Evolutionary conservation across 352 stramenopile species (phyloP).

Genomic region (Pythium aquatile): DNA sequence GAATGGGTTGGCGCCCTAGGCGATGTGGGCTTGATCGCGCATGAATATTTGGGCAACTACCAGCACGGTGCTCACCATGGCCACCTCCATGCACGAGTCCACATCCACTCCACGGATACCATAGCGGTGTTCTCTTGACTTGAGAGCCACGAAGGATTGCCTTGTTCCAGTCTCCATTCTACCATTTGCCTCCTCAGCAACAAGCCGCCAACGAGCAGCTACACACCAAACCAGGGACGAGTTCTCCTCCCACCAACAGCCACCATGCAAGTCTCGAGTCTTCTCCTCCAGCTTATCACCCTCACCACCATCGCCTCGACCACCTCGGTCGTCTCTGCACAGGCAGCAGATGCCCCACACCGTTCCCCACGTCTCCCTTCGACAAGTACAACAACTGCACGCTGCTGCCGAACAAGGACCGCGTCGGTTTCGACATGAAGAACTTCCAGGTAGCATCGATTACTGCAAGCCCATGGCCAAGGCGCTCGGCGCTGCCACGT

Average conservation of each 20-base stretch:
- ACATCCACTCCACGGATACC: no score
- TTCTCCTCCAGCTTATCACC: not conserved
- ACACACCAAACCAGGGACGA: no score
- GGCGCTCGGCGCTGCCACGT: not conserved
- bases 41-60: no score
- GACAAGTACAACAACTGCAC: constrained; percentile 1
- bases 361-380: not conserved
- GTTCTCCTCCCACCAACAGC: not conserved
- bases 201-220: not conserved
- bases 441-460: not conserved
- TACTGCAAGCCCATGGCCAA: not conserved
- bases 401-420: constrained; percentile 3
- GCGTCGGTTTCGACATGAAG: not conserved
- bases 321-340: not conserved
- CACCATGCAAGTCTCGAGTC: not conserved
- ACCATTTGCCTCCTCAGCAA: not conserved
- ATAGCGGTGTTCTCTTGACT: not conserved
- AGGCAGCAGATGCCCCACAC: not conserved
- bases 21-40: no score
- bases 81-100: no score
- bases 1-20: no score
- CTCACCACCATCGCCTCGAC: not conserved
- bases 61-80: no score
- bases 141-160: not conserved
- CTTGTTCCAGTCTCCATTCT: not conserved